Evolutionary conservation across 2,329 filamentous ascomycete genomes (phyloP).

Genomic region (Aspergillus puulaauensis): DNA sequence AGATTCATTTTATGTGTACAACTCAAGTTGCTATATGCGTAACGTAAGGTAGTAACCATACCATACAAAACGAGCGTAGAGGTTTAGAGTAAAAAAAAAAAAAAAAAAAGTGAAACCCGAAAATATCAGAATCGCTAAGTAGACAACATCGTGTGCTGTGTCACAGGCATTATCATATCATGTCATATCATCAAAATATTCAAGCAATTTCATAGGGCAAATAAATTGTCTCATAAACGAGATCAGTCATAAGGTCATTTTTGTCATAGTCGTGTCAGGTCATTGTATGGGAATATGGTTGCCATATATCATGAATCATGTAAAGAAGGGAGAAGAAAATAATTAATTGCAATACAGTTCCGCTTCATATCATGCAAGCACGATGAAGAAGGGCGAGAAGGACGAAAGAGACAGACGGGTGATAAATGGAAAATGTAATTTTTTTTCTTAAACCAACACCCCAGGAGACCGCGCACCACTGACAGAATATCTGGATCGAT

Average conservation of each 20-base stretch:
- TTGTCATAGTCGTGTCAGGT: background rate
- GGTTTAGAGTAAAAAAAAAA: background rate
- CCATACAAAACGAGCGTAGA: no score
- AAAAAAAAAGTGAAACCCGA: background rate
- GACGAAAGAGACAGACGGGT: no score
- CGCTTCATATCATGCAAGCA: no score
- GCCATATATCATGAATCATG: background rate
- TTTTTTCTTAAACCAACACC: background rate
- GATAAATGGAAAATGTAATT: no score
- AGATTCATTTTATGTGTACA: background rate
- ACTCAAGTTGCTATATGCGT: background rate
- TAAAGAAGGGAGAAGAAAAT: background rate
- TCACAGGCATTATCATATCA: background rate
- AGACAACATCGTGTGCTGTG: background rate
- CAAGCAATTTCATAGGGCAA: background rate
- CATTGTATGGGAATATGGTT: background rate
- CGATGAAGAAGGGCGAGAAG: no score
- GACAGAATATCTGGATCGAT: constrained; percentile 12
- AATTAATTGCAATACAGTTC: background rate
- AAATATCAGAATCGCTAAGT: background rate
- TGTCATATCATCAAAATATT: background rate
- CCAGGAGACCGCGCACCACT: constrained; percentile 7
- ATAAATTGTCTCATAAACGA: background rate
- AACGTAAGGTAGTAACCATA: no score
- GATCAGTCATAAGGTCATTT: background rate